These are phyloP conservation scores for Boletus reticulatus DNA, from an alignment of 768 basidiomycete genomes.

Conservation along the genomic window DNA sequence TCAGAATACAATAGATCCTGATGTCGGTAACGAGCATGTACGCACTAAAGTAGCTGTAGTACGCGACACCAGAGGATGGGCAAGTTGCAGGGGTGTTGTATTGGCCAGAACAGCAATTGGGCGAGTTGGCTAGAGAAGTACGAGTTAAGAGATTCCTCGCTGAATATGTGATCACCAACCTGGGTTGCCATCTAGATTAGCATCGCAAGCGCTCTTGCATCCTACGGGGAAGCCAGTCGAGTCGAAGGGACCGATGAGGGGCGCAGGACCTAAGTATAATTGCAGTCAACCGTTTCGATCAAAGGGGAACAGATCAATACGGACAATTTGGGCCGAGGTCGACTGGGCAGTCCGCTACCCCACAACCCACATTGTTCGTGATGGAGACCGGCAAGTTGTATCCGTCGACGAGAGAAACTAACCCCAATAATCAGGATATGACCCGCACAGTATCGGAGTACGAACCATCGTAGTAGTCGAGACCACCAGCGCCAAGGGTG, in stretches of 20 bases:
- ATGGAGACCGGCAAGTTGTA: constrained; percentile 62
- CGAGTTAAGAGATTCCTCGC: neutral
- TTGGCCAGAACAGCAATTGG: constrained; percentile 63
- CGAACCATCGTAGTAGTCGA: constrained; percentile 62
- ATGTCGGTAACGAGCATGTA: neutral
- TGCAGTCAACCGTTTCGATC: neutral
- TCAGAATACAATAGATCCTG: neutral
- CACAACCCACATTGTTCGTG: constrained; percentile 53
- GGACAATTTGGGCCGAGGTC: constrained; percentile 60
- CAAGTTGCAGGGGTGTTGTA: constrained; percentile 54
- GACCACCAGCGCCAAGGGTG: constrained; percentile 46
- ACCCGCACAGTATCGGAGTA: neutral
- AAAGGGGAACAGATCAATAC: neutral
- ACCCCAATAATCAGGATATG: neutral
- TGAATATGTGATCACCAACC: constrained; percentile 15
- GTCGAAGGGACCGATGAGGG: constrained; percentile 53
- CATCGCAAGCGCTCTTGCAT: constrained; percentile 57
- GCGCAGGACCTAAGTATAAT: constrained; percentile 41
- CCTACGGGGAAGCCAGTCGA: constrained; percentile 54
- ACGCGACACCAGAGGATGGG: constrained; percentile 43
- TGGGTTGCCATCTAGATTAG: constrained; percentile 34
- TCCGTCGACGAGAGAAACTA: constrained; percentile 66
- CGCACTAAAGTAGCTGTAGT: constrained; percentile 48
- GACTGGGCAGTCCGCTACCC: constrained; percentile 54
- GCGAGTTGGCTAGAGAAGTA: constrained; percentile 44